phyloP scores from a whole-genome alignment of 768 basidiomycete genomes.

The Agrocybe pediades region DNA sequence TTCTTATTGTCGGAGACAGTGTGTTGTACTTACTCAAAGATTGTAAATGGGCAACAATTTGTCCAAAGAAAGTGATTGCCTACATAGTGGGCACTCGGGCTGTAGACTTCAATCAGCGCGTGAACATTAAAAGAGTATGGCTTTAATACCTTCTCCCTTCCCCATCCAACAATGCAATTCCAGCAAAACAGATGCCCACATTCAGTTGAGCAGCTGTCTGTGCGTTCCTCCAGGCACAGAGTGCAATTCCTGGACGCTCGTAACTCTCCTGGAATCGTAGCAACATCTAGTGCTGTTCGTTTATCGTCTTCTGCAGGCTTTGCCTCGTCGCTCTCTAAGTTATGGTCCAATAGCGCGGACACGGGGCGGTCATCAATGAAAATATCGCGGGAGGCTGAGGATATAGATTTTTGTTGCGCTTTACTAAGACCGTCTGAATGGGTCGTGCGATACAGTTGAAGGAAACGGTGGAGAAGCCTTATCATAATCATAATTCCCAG shows the following conservation, averaged over 20 bases:
- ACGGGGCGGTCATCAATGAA: slow-evolving; percentile 65
- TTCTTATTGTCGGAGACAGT: slow-evolving; percentile 10
- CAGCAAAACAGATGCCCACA: slow-evolving; percentile 92
- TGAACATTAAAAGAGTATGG: not conserved
- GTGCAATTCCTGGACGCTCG: slow-evolving; percentile 74
- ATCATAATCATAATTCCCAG: slow-evolving; percentile 73
- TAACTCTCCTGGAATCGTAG: slow-evolving; percentile 49
- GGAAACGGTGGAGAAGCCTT: slow-evolving; percentile 64
- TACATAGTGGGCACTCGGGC: slow-evolving; percentile 88
- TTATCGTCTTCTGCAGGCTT: slow-evolving; percentile 72
- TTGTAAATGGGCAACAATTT: slow-evolving; percentile 84
- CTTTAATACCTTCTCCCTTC: slow-evolving; percentile 73
- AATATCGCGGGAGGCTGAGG: slow-evolving; percentile 30
- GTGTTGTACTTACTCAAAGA: slow-evolving; percentile 44
- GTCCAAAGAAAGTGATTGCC: slow-evolving; percentile 71
- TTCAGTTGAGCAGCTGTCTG: slow-evolving; percentile 80
- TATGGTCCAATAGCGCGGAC: slow-evolving; percentile 53
- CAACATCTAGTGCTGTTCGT: slow-evolving; percentile 64
- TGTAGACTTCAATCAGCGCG: slow-evolving; percentile 24
- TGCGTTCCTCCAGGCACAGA: slow-evolving; percentile 83
- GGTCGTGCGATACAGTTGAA: slow-evolving; percentile 42
- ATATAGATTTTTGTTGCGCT: slow-evolving; percentile 26
- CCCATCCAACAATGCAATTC: slow-evolving; percentile 89
- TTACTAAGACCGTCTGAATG: slow-evolving; percentile 21
- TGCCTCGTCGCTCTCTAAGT: slow-evolving; percentile 54